A percentile compares a stretch with the other conserved stretches of the same genome.
These are phyloP conservation scores for Schizochytrium sp. DNA, from an alignment of 108 stramenopile species.

Conservation along the genomic window DNA sequence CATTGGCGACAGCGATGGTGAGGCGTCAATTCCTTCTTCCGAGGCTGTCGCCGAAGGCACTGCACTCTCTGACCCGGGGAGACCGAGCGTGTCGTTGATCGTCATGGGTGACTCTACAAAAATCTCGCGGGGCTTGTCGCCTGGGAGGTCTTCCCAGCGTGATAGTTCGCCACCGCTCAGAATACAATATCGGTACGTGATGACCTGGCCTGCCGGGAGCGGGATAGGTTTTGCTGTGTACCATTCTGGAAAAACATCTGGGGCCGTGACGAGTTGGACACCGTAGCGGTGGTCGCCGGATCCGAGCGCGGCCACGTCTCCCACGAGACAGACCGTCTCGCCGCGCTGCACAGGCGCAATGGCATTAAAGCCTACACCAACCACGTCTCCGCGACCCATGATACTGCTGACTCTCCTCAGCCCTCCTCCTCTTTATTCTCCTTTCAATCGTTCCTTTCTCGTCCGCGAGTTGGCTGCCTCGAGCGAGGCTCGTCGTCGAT, in stretches of 20 bases:
- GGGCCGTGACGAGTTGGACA: slow-evolving; percentile 21
- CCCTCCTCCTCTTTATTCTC: too few relatives aligned
- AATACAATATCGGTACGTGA: slow-evolving; percentile 22
- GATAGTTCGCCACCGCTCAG: slow-evolving; percentile 18
- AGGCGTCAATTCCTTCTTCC: too few relatives aligned
- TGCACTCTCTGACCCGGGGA: not conserved
- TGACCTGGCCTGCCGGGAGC: not conserved
- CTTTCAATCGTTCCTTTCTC: too few relatives aligned
- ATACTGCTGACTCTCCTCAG: too few relatives aligned
- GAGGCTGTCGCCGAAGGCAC: too few relatives aligned
- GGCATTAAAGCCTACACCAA: slow-evolving; percentile 9
- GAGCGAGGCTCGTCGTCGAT: too few relatives aligned
- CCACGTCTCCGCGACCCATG: not conserved
- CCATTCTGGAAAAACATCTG: slow-evolving; percentile 26
- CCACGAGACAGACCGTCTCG: slow-evolving; percentile 15
- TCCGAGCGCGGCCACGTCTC: slow-evolving; percentile 24
- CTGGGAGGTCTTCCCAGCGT: slow-evolving; percentile 14
- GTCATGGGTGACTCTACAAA: not conserved
- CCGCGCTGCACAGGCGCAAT: slow-evolving; percentile 15
- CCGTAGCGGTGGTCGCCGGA: not conserved
- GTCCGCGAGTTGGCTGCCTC: too few relatives aligned
- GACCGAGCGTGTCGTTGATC: not conserved
- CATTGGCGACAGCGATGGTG: too few relatives aligned
- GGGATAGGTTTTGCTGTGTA: not conserved
- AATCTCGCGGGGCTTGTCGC: not conserved